Percentiles rank a stretch among this genome's conserved stretches.
Evolutionary conservation across 352 stramenopile genomes (phyloP).

Genomic region (Aphanomyces euteiches): DNA sequence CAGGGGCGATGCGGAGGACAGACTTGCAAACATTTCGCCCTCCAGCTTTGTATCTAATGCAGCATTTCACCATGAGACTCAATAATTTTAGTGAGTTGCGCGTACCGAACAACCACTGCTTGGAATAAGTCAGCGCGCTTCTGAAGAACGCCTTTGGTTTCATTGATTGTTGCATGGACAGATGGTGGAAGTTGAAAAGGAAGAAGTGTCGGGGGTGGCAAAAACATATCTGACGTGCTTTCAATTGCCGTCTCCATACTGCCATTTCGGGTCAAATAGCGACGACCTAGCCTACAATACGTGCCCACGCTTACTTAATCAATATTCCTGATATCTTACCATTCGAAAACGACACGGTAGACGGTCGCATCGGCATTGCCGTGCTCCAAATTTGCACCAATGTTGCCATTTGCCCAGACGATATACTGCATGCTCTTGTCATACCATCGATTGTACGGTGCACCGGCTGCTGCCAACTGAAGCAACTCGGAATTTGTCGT

Average conservation of each 20-base stretch:
- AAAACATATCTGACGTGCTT: constrained; percentile 44
- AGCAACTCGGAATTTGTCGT: constrained; percentile 45
- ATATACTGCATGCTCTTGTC: constrained; percentile 96
- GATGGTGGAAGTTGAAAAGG: constrained; percentile 47
- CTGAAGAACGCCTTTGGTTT: constrained; percentile 61
- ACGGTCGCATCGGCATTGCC: constrained; percentile 94
- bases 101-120: constrained; percentile 74
- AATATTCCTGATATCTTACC: constrained; percentile 43
- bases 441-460: constrained; percentile 91
- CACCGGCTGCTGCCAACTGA: constrained; percentile 49
- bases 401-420: constrained; percentile 90
- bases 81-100: constrained; percentile 71
- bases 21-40: constrained; percentile 5
- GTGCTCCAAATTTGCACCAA: constrained; percentile 91
- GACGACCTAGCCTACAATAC: constrained; percentile 58
- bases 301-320: constrained; percentile 41
- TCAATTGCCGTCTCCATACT: constrained; percentile 66
- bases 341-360: constrained; percentile 25
- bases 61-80: constrained; percentile 36
- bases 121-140: constrained; percentile 66
- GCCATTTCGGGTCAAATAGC: constrained; percentile 56
- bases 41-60: constrained; percentile 13
- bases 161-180: constrained; percentile 42
- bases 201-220: constrained; percentile 55
- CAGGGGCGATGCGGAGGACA: constrained; percentile 75